Conservation (phyloP, 1,284 basidiomycete species). For the Ganoderma resinaceum region DNA sequence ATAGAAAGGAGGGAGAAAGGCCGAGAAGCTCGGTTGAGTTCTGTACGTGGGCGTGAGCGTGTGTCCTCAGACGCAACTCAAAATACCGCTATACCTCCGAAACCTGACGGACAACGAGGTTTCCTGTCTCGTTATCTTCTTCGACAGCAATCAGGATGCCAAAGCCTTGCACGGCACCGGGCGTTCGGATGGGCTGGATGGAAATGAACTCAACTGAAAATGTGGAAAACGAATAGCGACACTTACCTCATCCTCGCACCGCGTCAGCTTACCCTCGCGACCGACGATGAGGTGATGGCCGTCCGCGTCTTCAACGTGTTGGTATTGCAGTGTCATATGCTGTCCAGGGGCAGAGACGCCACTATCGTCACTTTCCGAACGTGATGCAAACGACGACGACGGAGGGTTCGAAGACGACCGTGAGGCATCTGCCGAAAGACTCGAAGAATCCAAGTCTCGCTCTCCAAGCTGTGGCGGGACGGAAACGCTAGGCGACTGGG, state of each 20-base stretch:
- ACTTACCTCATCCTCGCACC: conserved; percentile 84
- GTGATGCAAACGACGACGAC: conserved; percentile 11
- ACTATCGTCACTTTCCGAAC: conserved; percentile 15
- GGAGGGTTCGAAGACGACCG: conserved; percentile 23
- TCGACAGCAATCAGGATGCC: conserved; percentile 84
- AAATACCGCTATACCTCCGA: conserved; percentile 67
- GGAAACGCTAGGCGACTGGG: conserved; percentile 7
- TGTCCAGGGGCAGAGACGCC: conserved; percentile 32
- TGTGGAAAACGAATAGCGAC: not conserved
- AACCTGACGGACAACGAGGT: conserved; percentile 77
- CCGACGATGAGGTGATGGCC: conserved; percentile 82
- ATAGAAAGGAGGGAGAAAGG: conserved; percentile 79
- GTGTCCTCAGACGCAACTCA: not conserved
- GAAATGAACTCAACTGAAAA: not conserved
- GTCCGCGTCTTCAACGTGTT: conserved; percentile 72
- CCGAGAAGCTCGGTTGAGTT: conserved; percentile 78
- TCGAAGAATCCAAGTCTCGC: conserved; percentile 7
- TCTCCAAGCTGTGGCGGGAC: not conserved
- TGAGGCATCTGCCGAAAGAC: conserved; percentile 29
- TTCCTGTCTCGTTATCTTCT: conserved; percentile 65
- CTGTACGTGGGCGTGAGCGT: conserved; percentile 40
- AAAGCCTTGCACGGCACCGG: conserved; percentile 88
- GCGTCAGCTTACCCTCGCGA: conserved; percentile 69
- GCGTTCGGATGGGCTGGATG: conserved; percentile 80
- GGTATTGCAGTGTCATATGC: conserved; percentile 67